Evolutionary conservation across 1,139 yeast genomes (phyloP), one percentile per base, ranked within the genome.

Genomic region (Suhomyces coccinellae): DNA sequence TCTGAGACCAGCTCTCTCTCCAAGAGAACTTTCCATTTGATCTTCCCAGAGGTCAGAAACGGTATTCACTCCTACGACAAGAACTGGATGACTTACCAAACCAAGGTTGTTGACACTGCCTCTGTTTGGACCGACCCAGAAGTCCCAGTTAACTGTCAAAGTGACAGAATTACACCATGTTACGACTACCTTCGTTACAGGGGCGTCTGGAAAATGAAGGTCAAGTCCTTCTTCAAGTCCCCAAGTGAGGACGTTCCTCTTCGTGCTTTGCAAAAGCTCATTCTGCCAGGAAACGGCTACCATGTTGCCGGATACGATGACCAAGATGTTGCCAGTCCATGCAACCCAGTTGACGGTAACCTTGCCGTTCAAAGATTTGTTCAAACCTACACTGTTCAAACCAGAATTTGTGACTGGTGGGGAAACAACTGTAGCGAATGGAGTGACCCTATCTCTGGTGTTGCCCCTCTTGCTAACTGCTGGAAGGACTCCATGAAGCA

Each of bases 381-480:
- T 24, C 36, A 33, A 33, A 20, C 26, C 13, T 33, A 16, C 28
- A 33, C 36, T n/a, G 36, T 33, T 13, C 36, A 33, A 20, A 20
- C 27, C 16, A 33, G 36, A 33, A 17, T 24, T 6, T 33, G 26
- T 33, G 36, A 33, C 36, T 16, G 27, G 24, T 33, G 27, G 27
- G 36, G 36, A 8, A 33, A 33, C 36, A 33, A 20, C 36, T 33
- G 36, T 33, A 24, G 20, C 27, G 27, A 22, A 17, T 33, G 36
- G 36, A 33, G 36, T 14, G 36, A 33, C 13, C 26, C 16, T 16
- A 12, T 33, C 27, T 20, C 36, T n/a, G 27, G 36, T n/a, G 36
- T 16, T n/a, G 17, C 17, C 27, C 36, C 36, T 20, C 36, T 33
- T 6, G 5, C 24, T 20, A 33, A 22, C 17, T 22, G 13, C 36